phyloP scores from a whole-genome alignment of 495 filamentous ascomycete genomes.

The Aspergillus diversus region DNA sequence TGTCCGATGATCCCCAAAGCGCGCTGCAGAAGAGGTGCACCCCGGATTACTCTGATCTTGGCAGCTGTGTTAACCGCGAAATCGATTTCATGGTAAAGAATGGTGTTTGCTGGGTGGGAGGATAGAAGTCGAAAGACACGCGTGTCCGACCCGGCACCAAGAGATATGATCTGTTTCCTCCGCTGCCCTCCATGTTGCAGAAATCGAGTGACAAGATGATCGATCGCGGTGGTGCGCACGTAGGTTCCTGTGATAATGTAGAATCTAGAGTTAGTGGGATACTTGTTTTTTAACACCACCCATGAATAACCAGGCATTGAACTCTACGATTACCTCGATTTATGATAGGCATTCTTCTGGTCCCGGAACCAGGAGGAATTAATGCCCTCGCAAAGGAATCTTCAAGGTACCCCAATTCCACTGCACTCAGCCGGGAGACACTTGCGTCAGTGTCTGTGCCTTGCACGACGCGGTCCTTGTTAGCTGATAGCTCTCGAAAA shows the following conservation, averaged over 20 bases:
- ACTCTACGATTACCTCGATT: constrained; percentile 70
- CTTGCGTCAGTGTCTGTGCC: constrained; percentile 91
- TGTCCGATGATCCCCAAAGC: constrained; percentile 18
- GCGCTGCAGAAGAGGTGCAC: constrained; percentile 40
- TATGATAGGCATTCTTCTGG: constrained; percentile 80
- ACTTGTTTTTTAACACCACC: no score
- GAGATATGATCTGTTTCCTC: constrained; percentile 83
- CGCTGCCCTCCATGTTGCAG: constrained; percentile 42
- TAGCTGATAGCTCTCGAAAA: constrained; percentile 29
- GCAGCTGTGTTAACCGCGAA: constrained; percentile 72
- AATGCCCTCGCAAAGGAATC: constrained; percentile 78
- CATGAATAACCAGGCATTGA: no score
- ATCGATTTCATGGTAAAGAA: constrained; percentile 92
- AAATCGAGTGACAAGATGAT: constrained; percentile 75
- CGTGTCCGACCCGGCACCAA: constrained; percentile 94
- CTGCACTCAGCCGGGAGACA: constrained; percentile 84
- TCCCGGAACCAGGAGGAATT: constrained; percentile 48
- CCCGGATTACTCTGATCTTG: constrained; percentile 62
- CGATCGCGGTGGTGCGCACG: constrained; percentile 85
- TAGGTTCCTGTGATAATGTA: constrained; percentile 72
- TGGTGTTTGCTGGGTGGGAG: constrained; percentile 35
- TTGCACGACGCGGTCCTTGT: constrained; percentile 69
- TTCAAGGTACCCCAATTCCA: constrained; percentile 81
- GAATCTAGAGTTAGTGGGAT: neutral
- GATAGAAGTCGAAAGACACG: constrained; percentile 70